Conservation (phyloP, 176 grass and related monocot species). For the Triticum turgidum region DNA sequence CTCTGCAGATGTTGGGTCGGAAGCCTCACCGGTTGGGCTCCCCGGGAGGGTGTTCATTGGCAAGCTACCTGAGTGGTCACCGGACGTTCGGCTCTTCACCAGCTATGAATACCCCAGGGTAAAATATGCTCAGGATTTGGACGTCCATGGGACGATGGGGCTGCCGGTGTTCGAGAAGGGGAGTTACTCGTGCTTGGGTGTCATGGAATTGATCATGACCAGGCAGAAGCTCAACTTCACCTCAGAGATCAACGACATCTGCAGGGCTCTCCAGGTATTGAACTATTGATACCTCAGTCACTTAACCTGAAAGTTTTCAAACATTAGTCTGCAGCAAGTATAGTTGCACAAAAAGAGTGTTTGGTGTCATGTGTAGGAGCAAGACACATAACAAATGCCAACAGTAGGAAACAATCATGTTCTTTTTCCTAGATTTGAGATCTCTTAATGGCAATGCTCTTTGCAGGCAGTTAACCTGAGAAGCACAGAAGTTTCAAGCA, state of each 20-base stretch:
- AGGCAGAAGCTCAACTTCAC: conserved; percentile 81
- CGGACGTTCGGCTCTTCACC: conserved; percentile 77
- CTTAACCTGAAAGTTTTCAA: conserved; percentile 39
- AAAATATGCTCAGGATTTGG: conserved; percentile 48
- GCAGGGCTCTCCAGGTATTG: conserved; percentile 82
- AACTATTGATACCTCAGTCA: neutral
- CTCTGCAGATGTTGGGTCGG: conserved; percentile 56
- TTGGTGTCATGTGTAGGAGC: neutral
- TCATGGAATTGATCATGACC: conserved; percentile 89
- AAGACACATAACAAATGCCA: neutral
- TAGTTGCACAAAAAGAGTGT: neutral
- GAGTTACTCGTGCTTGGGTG: conserved; percentile 65
- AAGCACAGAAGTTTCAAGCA: conserved; percentile 66
- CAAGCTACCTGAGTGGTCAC: conserved; percentile 90
- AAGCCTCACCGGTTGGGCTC: conserved; percentile 45
- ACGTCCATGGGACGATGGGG: conserved; percentile 77
- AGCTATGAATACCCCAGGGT: conserved; percentile 73
- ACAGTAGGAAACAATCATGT: neutral
- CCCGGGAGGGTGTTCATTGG: conserved; percentile 85
- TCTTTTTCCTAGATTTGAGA: neutral
- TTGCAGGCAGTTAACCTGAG: conserved; percentile 88
- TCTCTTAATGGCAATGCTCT: conserved; percentile 27
- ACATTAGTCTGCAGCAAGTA: no score
- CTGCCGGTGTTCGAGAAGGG: conserved; percentile 78
- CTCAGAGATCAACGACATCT: conserved; percentile 73